Base-by-base conservation (phyloP, 129 eudicot genomes). In the Helichrysum umbraculigerum region DNA sequence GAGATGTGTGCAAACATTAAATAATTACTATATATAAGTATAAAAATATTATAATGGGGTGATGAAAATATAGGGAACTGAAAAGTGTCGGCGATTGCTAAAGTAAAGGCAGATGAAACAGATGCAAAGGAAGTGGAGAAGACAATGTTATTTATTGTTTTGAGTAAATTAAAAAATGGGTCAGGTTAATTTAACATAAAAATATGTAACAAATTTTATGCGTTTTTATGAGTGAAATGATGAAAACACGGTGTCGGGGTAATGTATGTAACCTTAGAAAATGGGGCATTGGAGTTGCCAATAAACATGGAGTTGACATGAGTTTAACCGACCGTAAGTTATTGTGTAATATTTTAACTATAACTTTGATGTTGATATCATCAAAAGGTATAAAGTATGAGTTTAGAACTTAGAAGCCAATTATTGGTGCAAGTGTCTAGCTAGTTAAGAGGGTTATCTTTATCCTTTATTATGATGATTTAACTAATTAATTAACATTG, bases 11-110 rank as follows among this genome's bases (percentile, higher is more conserved):
- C n/a, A 73, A 51, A 35, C 71, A 78, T 70, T 60, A 70, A 75
- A 7, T 47, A 73, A 39, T 37, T 60, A 64, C 33, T 32, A 64
- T 32, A 32, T 64, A 58, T 20, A 60, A 14, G 32, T 37, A 34
- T 51, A 4, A n/a, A 44, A 54, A 7, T 62, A 51, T 21, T 60
- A 54, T 75, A 68, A 76, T 35, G 62, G 68, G 34, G 69, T 56
- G 51, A 68, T 57, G 61, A 30, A 58, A 70, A 77, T 66, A 81
- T 82, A 58, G 88, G 88, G 91, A 89, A 80, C 80, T 82, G 91
- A 86, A 82, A 89, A 84, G 89, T 86, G 94, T 84, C 94, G 89
- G 89, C 91, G 42, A 50, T 76, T 47, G 81, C 66, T 73, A 83
- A 83, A 78, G 77, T 73, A 70, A 66, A 35, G 68, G 68, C 59